Evolutionary conservation across 768 basidiomycete genomes (phyloP), one percentile per base, ranked within the genome.

Genomic region (Pholiota microspora): DNA sequence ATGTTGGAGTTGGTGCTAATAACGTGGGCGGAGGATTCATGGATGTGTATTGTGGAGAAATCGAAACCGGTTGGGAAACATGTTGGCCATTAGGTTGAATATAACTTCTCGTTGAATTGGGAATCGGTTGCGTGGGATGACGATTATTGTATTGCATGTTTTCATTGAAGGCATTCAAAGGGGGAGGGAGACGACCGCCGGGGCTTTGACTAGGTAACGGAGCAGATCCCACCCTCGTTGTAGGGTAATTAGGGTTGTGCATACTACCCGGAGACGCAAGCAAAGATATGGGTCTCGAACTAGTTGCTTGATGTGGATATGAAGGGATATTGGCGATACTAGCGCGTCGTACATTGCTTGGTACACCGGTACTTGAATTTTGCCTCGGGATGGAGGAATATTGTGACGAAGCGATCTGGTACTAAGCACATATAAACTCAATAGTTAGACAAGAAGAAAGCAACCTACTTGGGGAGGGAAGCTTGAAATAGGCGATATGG

Each of bases 11-110:
- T 40, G 49, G 49, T 2, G 49, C 49, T 40, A 36, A n/a, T 18
- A 50, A 25, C 16, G 49, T 27, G 16, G 25, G 25, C 3, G 40
- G 38, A 21, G 8, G 53, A 10, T 53, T 48, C n/a, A 57, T 45
- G 44, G 59, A 54, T 10, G 51, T 57, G 45, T 63, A 57, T 7
- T 57, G 49, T 13, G 59, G 62, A 23, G 59, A 49, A 21, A 63
- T 54, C 0, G 62, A 57, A 24, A 36, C 52, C 5, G 46, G 42
- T 25, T 25, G 12, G 7, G 23, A n/a, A 50, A 16, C n/a, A 21
- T 49, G n/a, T 21, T 16, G 23, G 7, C 34, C 23, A 9, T 24
- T 32, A 7, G 48, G 12, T 8, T 24, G 48, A 21, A 16, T 15
- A 23, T 18, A 12, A 4, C 3, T 23, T 42, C 16, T 42, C 12